phyloP scores from a whole-genome alignment of 441 rosid genomes.

The Codiaeum variegatum region DNA sequence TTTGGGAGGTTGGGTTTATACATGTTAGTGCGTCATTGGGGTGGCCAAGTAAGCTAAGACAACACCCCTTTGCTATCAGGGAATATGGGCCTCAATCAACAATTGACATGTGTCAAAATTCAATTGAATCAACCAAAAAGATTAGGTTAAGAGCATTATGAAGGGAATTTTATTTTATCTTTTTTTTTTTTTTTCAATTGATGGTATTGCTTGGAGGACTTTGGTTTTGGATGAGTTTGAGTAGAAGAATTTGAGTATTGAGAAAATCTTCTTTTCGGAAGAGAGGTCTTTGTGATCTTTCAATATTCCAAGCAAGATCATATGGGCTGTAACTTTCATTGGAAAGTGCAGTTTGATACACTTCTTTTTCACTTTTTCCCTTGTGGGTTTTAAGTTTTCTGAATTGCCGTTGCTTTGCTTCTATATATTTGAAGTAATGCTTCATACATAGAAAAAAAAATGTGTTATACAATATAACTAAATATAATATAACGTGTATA shows the following conservation, averaged over 20 bases:
- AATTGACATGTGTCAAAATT: slow-evolving; percentile 26
- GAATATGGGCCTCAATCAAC: slow-evolving; percentile 26
- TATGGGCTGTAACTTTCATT: slow-evolving; percentile 65
- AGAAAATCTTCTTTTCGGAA: slow-evolving; percentile 36
- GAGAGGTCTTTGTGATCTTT: slow-evolving; percentile 32
- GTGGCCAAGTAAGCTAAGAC: slow-evolving; percentile 35
- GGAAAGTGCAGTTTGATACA: slow-evolving; percentile 49
- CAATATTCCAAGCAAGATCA: slow-evolving; percentile 60
- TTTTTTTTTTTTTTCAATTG: not conserved
- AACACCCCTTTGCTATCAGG: slow-evolving; percentile 21
- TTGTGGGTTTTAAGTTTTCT: slow-evolving; percentile 18
- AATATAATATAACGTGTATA: too few species aligned
- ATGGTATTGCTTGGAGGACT: slow-evolving; percentile 21
- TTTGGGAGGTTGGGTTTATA: slow-evolving; percentile 38
- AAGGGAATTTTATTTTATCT: too few species aligned
- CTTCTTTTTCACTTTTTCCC: slow-evolving; percentile 20
- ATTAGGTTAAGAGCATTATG: slow-evolving; percentile 24
- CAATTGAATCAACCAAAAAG: slow-evolving; percentile 5
- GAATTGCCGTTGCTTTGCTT: slow-evolving; percentile 22
- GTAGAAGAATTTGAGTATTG: slow-evolving; percentile 10
- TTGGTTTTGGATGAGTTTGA: slow-evolving; percentile 20
- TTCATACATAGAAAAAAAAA: too few species aligned
- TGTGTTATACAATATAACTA: too few species aligned
- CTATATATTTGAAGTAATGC: not conserved
- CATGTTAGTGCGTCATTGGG: slow-evolving; percentile 57